A percentile compares a stretch with the other conserved stretches of the same genome.
These are phyloP conservation scores for Lodderomyces beijingensis DNA, from an alignment of 1,139 yeast species.

Conservation along the genomic window DNA sequence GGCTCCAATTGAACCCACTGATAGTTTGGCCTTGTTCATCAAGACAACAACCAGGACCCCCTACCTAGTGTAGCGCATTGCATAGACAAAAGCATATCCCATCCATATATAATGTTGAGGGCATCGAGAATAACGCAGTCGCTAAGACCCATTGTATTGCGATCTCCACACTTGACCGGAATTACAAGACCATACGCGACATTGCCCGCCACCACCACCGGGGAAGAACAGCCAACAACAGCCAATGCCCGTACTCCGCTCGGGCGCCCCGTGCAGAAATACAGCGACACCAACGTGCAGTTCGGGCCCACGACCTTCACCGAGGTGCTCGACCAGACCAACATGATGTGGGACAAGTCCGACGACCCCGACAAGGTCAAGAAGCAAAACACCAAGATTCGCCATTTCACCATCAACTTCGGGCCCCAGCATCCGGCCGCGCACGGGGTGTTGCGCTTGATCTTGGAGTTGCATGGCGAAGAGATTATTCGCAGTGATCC, in stretches of 20 bases:
- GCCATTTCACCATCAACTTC: constrained; percentile 85
- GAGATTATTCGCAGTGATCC: constrained; percentile 86
- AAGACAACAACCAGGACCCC: too few species aligned
- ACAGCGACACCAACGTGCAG: constrained; percentile 4
- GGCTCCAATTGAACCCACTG: too few species aligned
- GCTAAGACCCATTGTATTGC: constrained; percentile 1
- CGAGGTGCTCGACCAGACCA: constrained; percentile 45
- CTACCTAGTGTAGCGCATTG: too few species aligned
- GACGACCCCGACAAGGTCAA: constrained; percentile 43
- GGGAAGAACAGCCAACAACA: constrained; percentile 4
- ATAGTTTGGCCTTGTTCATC: too few species aligned
- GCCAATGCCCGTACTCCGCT: constrained; percentile 9
- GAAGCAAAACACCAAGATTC: constrained; percentile 55
- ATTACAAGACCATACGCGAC: constrained; percentile 8
- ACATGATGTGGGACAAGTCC: constrained; percentile 44
- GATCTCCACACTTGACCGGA: too few species aligned
- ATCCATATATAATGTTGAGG: too few species aligned
- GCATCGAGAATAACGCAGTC: constrained; percentile 4
- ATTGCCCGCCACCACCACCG: constrained; percentile 3
- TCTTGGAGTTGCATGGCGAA: constrained; percentile 84
- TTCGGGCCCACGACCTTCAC: constrained; percentile 26
- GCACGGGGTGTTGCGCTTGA: constrained; percentile 85
- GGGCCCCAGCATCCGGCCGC: constrained; percentile 97
- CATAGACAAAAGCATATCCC: too few species aligned
- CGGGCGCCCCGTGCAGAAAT: constrained; percentile 8